Evolutionary conservation across 306 rosid genomes (phyloP), one percentile per base, ranked within the genome.

Genomic region (Amphicarpaea edgeworthii): DNA sequence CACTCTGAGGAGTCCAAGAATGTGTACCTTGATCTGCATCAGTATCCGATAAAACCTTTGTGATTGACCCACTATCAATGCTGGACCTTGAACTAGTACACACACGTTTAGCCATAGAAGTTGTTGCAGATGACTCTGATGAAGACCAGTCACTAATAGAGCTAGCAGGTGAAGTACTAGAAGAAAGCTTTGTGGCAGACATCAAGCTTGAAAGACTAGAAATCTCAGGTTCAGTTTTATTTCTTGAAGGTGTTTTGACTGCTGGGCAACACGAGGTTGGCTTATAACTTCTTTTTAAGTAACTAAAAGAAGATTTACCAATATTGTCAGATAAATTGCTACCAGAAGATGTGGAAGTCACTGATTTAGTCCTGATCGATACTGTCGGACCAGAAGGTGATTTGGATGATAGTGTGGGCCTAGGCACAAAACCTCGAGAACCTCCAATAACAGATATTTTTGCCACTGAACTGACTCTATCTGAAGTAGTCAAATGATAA

Each of bases 141-240:
- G 89, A 87, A 66, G 98, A 96, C 97, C 93, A 87, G 51, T 94
- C 98, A 81, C 97, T 90, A 70, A 90, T 75, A 76, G 99, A 92
- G 88, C 90, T 85, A 40, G 96, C 91, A 21, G 99, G 96, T 70
- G 99, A 92, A 72, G 78, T 59, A 75, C 88, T 85, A 66, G 97
- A 83, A 65, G 87, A 80, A 51, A 81, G 85, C 83, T 85, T 90
- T 68, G 80, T 51, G 65, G 43, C 81, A 73, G 93, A 82, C 74
- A 82, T 80, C 82, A 72, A 59, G 72, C 85, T 49, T 26, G 88
- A 78, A 78, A 86, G 76, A 70, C 81, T 81, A 46, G 86, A 78
- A 78, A 80, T 81, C 73, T 81, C 90, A 57, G 83, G 20, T 59
- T 79, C 83, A 73, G 45, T 43, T 49, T 86, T 87, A 51, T 78